Evolutionary conservation across 2,329 filamentous ascomycete species (phyloP).

Genomic region (Stachybotrys elegans): DNA sequence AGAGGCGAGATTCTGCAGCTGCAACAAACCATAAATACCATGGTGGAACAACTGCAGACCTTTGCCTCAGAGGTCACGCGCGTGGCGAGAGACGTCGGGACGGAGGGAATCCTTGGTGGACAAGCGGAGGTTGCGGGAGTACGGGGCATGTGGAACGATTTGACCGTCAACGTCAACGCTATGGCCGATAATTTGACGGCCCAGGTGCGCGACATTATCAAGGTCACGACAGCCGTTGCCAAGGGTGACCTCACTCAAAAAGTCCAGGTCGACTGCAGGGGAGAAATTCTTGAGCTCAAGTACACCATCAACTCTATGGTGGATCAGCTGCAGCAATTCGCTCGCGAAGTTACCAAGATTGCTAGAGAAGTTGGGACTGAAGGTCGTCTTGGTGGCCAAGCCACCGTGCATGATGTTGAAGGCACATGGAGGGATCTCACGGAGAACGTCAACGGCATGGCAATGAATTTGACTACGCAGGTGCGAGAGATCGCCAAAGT

Average conservation of each 20-base stretch:
- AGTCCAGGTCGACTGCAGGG: conserved; percentile 87
- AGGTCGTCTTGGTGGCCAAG: conserved; percentile 88
- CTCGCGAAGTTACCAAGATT: conserved; percentile 93
- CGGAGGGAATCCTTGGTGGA: conserved; percentile 75
- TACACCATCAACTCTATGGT: conserved; percentile 99
- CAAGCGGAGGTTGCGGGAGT: conserved; percentile 81
- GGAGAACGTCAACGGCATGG: conserved; percentile 96
- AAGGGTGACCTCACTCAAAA: conserved; percentile 94
- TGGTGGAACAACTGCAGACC: conserved; percentile 80
- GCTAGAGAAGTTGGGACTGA: conserved; percentile 96
- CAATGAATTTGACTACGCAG: conserved; percentile 95
- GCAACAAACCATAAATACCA: conserved; percentile 83
- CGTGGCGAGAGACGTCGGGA: conserved; percentile 78
- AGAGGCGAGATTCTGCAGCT: conserved; percentile 78
- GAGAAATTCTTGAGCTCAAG: conserved; percentile 91
- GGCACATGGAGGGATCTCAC: conserved; percentile 97
- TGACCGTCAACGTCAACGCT: conserved; percentile 81
- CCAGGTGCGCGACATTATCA: conserved; percentile 92
- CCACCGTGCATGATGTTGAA: conserved; percentile 91
- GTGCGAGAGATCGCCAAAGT: conserved; percentile 97
- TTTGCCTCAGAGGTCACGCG: conserved; percentile 82
- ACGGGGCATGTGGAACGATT: conserved; percentile 83
- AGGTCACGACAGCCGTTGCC: conserved; percentile 66
- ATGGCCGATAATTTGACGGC: conserved; percentile 86
- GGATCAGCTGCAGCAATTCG: conserved; percentile 93